Conservation (phyloP, 1,139 yeast species). For the Protomyces macrosporus region DNA sequence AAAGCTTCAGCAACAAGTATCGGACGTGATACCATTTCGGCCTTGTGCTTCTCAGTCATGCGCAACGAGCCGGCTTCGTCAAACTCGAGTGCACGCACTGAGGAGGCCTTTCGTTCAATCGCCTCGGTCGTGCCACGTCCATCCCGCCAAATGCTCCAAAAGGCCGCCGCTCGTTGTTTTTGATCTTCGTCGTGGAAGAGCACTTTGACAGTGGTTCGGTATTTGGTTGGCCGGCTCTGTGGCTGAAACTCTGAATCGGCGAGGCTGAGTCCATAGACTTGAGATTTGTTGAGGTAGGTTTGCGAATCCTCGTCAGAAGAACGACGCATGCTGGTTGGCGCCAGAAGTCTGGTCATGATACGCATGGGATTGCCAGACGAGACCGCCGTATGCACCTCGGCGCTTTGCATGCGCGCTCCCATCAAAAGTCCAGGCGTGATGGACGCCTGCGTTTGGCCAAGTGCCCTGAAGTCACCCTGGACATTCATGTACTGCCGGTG, state of each 20-base stretch:
- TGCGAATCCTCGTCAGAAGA: background rate
- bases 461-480: background rate
- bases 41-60: background rate
- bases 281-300: slow-evolving; percentile 5
- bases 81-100: background rate
- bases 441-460: background rate
- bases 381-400: background rate
- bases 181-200: background rate
- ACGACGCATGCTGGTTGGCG: background rate
- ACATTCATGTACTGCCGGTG: background rate
- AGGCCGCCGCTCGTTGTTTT: background rate
- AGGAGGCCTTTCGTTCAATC: background rate
- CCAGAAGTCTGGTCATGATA: background rate
- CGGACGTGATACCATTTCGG: background rate
- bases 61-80: background rate
- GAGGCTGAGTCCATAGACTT: background rate
- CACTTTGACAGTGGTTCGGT: background rate
- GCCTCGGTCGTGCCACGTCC: background rate
- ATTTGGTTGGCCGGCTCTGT: background rate
- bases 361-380: background rate
- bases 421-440: background rate
- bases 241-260: background rate
- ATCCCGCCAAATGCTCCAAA: slow-evolving; percentile 8
- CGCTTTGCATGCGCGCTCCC: background rate
- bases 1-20: background rate